These are phyloP conservation scores for Musa itinerans DNA, from an alignment of 176 grass and related monocot genomes.

Conservation along the genomic window DNA sequence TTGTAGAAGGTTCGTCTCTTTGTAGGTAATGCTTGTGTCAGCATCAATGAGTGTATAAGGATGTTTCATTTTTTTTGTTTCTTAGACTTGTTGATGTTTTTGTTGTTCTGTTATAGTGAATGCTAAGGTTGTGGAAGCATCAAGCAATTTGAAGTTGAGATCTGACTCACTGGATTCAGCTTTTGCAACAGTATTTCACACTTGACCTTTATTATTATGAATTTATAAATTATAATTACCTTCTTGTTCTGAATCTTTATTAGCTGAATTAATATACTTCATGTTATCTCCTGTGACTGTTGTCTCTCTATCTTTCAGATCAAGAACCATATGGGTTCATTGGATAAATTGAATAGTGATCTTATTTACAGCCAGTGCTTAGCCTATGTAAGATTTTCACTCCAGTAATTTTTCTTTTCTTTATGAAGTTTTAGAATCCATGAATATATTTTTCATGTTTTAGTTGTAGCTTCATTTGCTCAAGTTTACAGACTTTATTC, in stretches of 20 bases:
- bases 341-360: slow-evolving; percentile 32
- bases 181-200: slow-evolving; percentile 38
- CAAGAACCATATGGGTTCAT: slow-evolving; percentile 30
- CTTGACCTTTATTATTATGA: not conserved
- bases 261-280: not conserved
- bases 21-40: not conserved
- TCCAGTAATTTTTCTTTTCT: not conserved
- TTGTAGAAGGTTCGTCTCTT: slow-evolving; percentile 32
- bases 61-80: slow-evolving; percentile 9
- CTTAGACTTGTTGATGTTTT: not conserved
- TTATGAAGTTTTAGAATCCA: not conserved
- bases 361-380: slow-evolving; percentile 37
- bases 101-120: slow-evolving; percentile 44
- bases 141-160: slow-evolving; percentile 38
- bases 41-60: slow-evolving; percentile 1
- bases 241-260: not conserved
- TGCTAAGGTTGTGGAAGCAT: slow-evolving; percentile 46
- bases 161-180: slow-evolving; percentile 40
- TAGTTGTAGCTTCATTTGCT: not conserved
- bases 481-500: not conserved
- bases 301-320: slow-evolving; percentile 28
- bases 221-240: not conserved
- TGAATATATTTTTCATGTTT: not conserved
- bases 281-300: not conserved
- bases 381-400: slow-evolving; percentile 32